Evolutionary conservation across 208 protist genomes (phyloP), one percentile per base, ranked within the genome.

Genomic region (Vickermania spadyakhi): DNA sequence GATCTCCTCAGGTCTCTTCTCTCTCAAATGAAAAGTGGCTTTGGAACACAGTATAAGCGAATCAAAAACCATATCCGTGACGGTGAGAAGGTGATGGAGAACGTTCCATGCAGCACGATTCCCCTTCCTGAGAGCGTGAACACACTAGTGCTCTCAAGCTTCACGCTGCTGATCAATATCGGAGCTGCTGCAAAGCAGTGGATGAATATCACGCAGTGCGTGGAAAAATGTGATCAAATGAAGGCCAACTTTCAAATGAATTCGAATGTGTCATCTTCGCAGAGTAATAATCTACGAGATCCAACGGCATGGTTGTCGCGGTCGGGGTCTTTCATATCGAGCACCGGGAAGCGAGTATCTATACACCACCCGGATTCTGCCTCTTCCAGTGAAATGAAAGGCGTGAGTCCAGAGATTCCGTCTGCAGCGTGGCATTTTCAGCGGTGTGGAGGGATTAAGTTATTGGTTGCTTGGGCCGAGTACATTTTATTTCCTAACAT

Each of bases 391-490:
- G 36, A 45, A 45, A 45, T 45, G 36, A 7, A 18, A 18, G 36
- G 11, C 7, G 11, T 45, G 11, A 45, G 36, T 18, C 36, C 36
- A 7, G 36, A 45, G 36, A 18, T 45, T 7, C 36, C 36, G 7
- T 45, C 36, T 7, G 36, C 36, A 45, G 36, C 36, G 18, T 45
- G 36, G 36, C 36, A 45, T 18, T 45, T 45, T 45, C 36, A n/a
- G 36, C 36, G 36, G 36, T 45, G 36, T 4, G 67, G 61, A 18
- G 42, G 60, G 36, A 67, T 68, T 23, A 60, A 60, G 31, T 49
- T 61, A 53, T n/a, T 63, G 22, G 42, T 54, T 23, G 36, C 36
- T 18, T 45, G 36, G 36, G 36, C 18, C 7, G 36, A 45, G 18
- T 45, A 45, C 36, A 18, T 45, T 18, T 18, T 45, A 18, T 7